phyloP scores from a whole-genome alignment of 441 rosid genomes.

The Erysimum cheiri region DNA sequence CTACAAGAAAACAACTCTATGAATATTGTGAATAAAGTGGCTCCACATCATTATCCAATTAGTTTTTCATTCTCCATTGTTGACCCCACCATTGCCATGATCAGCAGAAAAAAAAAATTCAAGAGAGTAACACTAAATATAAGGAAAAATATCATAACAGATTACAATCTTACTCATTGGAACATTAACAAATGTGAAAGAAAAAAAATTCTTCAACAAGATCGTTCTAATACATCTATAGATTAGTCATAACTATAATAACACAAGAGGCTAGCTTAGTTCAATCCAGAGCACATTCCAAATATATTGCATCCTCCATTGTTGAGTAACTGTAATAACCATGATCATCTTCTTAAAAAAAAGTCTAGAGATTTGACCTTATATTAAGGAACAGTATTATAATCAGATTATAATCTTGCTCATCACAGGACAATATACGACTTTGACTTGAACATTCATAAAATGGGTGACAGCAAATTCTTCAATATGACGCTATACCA shows the following conservation, averaged over 20 bases:
- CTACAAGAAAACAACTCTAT: constrained; percentile 20
- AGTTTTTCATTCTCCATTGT: not conserved
- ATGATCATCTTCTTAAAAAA: not conserved
- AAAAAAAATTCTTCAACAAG: not conserved
- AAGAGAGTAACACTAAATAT: not conserved
- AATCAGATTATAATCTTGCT: not conserved
- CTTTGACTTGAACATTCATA: not conserved
- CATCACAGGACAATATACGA: constrained; percentile 3
- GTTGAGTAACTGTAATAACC: constrained; percentile 3
- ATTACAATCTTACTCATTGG: not conserved
- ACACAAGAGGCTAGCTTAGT: constrained; percentile 6
- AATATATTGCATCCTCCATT: not conserved
- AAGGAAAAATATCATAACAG: not conserved
- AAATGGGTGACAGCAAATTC: not conserved
- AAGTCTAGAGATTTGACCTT: not conserved
- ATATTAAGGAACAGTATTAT: no score
- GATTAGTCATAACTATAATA: not conserved
- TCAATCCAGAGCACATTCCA: not conserved
- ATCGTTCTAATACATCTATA: not conserved
- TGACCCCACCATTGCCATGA: not conserved
- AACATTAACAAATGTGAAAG: not conserved
- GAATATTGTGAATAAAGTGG: constrained; percentile 14
- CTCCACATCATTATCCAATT: constrained; percentile 6
- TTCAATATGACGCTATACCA: not conserved
- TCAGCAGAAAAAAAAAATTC: not conserved